Percentiles rank a stretch among this genome's conserved stretches.
Evolutionary conservation across 139 green algal species (phyloP).

Genomic region (Ettlia oleoabundans): DNA sequence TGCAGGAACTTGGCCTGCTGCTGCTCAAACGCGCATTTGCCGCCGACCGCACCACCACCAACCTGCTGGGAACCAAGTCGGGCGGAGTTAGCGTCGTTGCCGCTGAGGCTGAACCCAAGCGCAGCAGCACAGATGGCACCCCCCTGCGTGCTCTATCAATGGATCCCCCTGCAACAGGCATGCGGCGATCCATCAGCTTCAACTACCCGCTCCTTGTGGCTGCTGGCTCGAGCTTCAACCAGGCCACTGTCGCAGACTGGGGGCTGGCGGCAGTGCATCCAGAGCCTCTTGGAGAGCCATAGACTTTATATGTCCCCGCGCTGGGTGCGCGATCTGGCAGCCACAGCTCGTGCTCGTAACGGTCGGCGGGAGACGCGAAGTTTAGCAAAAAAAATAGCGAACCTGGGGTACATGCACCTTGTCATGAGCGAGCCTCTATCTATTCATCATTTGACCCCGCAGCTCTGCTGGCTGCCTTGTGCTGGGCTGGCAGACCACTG

Average conservation of each 20-base stretch:
- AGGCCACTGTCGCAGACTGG: neutral
- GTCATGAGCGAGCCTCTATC: too few species aligned
- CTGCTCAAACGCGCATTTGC: conserved; percentile 2
- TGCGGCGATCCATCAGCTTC: neutral
- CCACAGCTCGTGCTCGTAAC: too few species aligned
- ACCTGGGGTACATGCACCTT: too few species aligned
- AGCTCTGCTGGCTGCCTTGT: too few species aligned
- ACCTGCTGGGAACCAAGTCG: neutral
- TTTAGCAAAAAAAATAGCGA: too few species aligned
- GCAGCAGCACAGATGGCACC: neutral
- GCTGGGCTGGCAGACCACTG: too few species aligned
- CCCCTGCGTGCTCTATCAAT: neutral
- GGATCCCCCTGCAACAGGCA: neutral
- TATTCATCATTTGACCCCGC: too few species aligned
- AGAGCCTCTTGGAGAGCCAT: neutral
- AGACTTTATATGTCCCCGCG: too few species aligned
- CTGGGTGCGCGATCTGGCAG: too few species aligned
- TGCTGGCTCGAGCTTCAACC: neutral
- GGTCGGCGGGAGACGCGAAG: too few species aligned
- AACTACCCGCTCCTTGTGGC: neutral
- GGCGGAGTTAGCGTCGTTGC: neutral
- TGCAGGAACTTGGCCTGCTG: neutral
- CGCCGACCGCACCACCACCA: neutral
- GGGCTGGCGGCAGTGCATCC: neutral
- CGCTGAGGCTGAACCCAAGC: neutral